phyloP scores from a whole-genome alignment of 257 asterid species.

The Solanum megistacrolobum region DNA sequence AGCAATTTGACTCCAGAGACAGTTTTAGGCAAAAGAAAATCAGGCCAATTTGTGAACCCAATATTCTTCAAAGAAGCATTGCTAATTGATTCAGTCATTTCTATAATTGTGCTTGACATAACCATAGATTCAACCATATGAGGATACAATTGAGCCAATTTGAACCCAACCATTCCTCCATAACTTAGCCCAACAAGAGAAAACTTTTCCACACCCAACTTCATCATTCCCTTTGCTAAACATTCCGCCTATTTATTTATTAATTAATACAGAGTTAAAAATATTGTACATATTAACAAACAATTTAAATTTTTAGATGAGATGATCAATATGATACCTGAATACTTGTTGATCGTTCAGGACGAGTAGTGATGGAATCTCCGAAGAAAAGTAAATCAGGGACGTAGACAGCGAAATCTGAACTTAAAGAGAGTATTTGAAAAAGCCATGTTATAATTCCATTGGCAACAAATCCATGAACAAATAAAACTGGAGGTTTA shows the following conservation, averaged over 20 bases:
- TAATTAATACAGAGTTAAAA: background rate
- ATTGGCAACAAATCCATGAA: constrained; percentile 6
- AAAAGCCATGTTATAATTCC: constrained; percentile 8
- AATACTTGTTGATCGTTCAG: background rate
- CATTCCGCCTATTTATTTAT: background rate
- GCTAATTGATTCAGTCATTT: constrained; percentile 4
- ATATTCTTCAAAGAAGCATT: background rate
- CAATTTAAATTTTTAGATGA: background rate
- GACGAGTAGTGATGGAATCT: background rate
- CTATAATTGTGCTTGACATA: constrained; percentile 2
- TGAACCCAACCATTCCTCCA: constrained; percentile 15
- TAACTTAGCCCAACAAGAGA: constrained; percentile 22
- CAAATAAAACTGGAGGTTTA: background rate
- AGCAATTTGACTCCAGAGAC: background rate
- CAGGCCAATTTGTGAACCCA: background rate
- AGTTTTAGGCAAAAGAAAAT: constrained; percentile 13
- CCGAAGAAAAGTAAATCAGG: constrained; percentile 15
- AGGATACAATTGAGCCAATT: constrained; percentile 14
- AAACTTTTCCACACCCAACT: constrained; percentile 17
- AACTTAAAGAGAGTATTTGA: background rate
- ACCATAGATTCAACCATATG: constrained; percentile 14
- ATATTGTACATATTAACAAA: background rate
- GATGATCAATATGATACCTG: background rate
- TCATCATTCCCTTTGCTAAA: constrained; percentile 18
- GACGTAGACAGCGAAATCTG: background rate